A percentile compares a stretch with the other conserved stretches of the same genome.
These are phyloP conservation scores for Candida germanica DNA, from an alignment of 805 yeast genomes.

Conservation along the genomic window DNA sequence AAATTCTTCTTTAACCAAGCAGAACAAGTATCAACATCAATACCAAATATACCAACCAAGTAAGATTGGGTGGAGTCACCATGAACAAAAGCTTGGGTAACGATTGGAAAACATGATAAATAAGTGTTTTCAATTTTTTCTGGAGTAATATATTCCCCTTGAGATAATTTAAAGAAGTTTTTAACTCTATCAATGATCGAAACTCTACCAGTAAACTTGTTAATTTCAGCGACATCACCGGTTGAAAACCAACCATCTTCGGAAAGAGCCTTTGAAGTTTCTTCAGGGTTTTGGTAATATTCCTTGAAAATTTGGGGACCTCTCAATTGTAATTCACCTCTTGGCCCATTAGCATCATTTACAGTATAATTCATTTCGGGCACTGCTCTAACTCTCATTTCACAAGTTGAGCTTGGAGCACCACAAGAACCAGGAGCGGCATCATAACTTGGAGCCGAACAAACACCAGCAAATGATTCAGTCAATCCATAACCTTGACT, in stretches of 20 bases:
- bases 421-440: conserved; percentile 34
- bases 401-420: conserved; percentile 49
- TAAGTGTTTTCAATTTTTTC: conserved; percentile 70
- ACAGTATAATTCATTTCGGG: conserved; percentile 56
- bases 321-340: conserved; percentile 55
- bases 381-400: conserved; percentile 57
- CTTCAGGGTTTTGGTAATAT: conserved; percentile 50
- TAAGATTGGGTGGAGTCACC: conserved; percentile 59
- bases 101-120: conserved; percentile 46
- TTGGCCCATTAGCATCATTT: conserved; percentile 26
- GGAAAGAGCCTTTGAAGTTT: conserved; percentile 43
- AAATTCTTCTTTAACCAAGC: conserved; percentile 19
- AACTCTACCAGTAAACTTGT: conserved; percentile 41
- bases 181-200: conserved; percentile 71
- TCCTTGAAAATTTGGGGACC: conserved; percentile 56
- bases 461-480: conserved; percentile 59
- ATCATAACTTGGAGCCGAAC: conserved; percentile 41
- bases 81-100: conserved; percentile 56
- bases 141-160: conserved; percentile 64
- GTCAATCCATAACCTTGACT: conserved; percentile 73
- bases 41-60: conserved; percentile 61
- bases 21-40: conserved; percentile 42
- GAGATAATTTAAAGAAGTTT: conserved; percentile 65
- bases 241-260: conserved; percentile 57
- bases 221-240: conserved; percentile 47